Conservation (phyloP, 441 rosid genomes). For the Dalechampia spathulata region DNA sequence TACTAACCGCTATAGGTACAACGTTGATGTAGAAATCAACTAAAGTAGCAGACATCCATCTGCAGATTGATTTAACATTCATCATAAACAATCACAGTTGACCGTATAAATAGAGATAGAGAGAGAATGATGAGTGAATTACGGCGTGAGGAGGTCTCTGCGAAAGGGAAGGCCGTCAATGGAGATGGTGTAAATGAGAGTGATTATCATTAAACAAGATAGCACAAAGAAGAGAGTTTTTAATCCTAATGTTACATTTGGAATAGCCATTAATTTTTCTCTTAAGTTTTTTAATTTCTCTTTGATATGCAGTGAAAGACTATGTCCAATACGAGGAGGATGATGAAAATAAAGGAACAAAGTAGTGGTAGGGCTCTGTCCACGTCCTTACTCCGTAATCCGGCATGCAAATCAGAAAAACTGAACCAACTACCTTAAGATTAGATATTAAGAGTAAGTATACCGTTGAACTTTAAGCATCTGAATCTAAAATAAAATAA, state of each 20-base stretch:
- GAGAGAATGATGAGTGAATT: slow-evolving; percentile 8
- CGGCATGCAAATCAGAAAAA: too few species aligned
- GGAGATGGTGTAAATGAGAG: slow-evolving; percentile 55
- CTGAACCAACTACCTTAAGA: too few species aligned
- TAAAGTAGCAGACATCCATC: slow-evolving; percentile 77
- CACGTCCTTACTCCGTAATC: too few species aligned
- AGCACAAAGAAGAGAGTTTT: slow-evolving; percentile 38
- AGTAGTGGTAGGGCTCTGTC: too few species aligned
- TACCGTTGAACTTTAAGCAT: too few species aligned
- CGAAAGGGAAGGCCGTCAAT: slow-evolving; percentile 74
- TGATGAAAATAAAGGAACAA: too few species aligned
- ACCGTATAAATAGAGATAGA: neutral
- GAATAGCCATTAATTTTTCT: slow-evolving; percentile 9
- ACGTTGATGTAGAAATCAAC: slow-evolving; percentile 65
- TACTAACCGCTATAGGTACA: slow-evolving; percentile 45
- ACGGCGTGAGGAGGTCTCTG: slow-evolving; percentile 74
- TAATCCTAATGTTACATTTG: slow-evolving; percentile 16
- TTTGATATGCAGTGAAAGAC: too few species aligned
- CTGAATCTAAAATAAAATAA: too few species aligned
- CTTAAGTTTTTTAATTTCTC: too few species aligned
- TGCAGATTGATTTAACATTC: slow-evolving; percentile 11
- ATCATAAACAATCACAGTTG: too few species aligned
- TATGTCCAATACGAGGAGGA: too few species aligned
- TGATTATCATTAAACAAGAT: slow-evolving; percentile 42
- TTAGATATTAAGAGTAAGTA: too few species aligned